Base-by-base conservation (phyloP, 2,329 filamentous ascomycete species). In the Akanthomyces lecanii region DNA sequence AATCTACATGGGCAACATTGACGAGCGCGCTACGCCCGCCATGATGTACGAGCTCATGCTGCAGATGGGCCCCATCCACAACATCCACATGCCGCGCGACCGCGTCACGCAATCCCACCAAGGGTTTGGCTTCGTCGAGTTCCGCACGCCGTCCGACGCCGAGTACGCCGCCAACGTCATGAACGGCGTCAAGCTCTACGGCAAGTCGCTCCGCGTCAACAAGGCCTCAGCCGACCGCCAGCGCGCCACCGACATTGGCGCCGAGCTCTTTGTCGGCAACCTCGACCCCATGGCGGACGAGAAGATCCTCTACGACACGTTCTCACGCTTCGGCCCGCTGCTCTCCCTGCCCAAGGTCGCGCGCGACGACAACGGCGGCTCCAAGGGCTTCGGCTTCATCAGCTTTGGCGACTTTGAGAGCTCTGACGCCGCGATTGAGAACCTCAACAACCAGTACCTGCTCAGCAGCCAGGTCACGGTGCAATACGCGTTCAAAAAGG, bases 401-500 rank as follows among this genome's bases (percentile, higher is more conserved):
- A 96, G 90, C 61, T 99, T 93, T 71, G 88, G 88, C 73, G 90
- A 91, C 72, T 99, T 99, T 74, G 95, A 98, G 72, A 90, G 92
- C 69, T 95, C 92, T 12, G 95, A 99, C 72, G 89, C 91, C 66
- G 93, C 95, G 48, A 91, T 96, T 66, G 84, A 88, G 68, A 95
- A 94, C 74, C 93, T 99, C 89, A 90, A 97, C 74, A 92, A 92
- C 58, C 93, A 98, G 78, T 98, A 95, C 76, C 86, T 99, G 65
- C 93, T 96, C 82, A 97, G 95, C 81, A 97, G 97, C 79, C 91
- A 97, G 76, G 89, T 98, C 69, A 91, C 90, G 3, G 95, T 99
- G 51, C 94, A 98, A 77, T 99, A 98, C 76, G 95, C 95, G 45
- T 98, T 97, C 84, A 99, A 99, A 83, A 98, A 98, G 78, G 95